Conservation (phyloP, 345 rosid species). For the Boechera stricta region DNA sequence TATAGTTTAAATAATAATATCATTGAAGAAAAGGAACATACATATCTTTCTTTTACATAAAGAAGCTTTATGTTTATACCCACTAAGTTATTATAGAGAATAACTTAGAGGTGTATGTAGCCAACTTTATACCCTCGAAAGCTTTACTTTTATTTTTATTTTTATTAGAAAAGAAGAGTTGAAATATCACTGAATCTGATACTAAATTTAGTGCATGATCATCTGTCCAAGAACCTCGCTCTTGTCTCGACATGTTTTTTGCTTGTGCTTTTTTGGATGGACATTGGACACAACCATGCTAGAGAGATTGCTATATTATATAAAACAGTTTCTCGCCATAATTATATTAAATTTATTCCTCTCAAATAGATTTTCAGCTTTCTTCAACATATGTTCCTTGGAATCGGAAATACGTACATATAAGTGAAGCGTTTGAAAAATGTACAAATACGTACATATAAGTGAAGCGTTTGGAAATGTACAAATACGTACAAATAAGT, state of each 20-base stretch:
- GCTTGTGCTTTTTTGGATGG: conserved; percentile 36
- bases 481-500: neutral
- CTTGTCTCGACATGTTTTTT: conserved; percentile 45
- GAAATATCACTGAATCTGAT: conserved; percentile 47
- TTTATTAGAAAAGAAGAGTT: conserved; percentile 37
- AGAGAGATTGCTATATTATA: conserved; percentile 7
- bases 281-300: conserved; percentile 34
- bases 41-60: conserved; percentile 62
- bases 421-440: neutral
- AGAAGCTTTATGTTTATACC: conserved; percentile 74
- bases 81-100: conserved; percentile 57
- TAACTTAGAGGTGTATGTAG: conserved; percentile 38
- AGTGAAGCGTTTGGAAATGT: neutral
- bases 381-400: neutral
- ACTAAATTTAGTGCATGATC: conserved; percentile 41
- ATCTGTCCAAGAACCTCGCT: conserved; percentile 45
- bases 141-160: conserved; percentile 26
- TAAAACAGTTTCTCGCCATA: neutral
- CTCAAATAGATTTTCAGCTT: neutral
- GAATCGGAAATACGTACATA: neutral
- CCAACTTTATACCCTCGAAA: conserved; percentile 33
- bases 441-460: no score
- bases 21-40: conserved; percentile 44
- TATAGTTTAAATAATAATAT: conserved; percentile 25
- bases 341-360: neutral